Evolutionary conservation across 306 rosid genomes (phyloP).

Genomic region (Crotalaria pallida): DNA sequence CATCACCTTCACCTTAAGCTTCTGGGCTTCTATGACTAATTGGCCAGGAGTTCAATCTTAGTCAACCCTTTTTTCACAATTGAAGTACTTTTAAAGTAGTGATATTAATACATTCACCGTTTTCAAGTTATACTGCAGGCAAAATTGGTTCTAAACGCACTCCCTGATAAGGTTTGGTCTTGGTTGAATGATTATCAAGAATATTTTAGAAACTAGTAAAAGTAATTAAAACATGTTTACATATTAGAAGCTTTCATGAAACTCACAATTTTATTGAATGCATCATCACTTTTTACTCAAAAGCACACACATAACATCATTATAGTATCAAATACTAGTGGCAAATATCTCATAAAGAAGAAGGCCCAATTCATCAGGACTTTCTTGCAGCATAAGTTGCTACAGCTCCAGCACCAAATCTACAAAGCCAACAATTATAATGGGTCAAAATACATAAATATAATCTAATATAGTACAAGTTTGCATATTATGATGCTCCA

Average conservation of each 20-base stretch:
- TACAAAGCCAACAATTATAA: slow-evolving; percentile 38
- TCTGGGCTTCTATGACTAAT: not conserved
- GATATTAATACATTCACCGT: not conserved
- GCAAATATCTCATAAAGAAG: slow-evolving; percentile 24
- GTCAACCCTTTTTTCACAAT: not conserved
- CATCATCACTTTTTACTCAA: slow-evolving; percentile 12
- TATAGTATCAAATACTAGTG: slow-evolving; percentile 35
- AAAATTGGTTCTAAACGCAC: not conserved
- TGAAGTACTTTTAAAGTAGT: not conserved
- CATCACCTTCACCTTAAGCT: not conserved
- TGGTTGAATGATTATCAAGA: not conserved
- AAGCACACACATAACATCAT: slow-evolving; percentile 23
- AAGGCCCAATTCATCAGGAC: slow-evolving; percentile 12
- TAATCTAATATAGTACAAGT: slow-evolving; percentile 11
- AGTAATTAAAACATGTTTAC: slow-evolving; percentile 13
- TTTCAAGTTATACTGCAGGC: not conserved
- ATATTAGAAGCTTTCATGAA: slow-evolving; percentile 21
- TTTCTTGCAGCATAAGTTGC: slow-evolving; percentile 29
- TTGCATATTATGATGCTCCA: slow-evolving; percentile 10
- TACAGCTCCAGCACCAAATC: slow-evolving; percentile 97
- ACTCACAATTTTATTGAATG: slow-evolving; percentile 30
- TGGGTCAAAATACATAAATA: slow-evolving; percentile 23
- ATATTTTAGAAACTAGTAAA: slow-evolving; percentile 19
- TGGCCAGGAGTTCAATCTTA: not conserved
- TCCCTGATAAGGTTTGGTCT: not conserved